A percentile compares a stretch with the other conserved stretches of the same genome.
phyloP scores from a whole-genome alignment of 345 rosid genomes.

The Turritis glabra region DNA sequence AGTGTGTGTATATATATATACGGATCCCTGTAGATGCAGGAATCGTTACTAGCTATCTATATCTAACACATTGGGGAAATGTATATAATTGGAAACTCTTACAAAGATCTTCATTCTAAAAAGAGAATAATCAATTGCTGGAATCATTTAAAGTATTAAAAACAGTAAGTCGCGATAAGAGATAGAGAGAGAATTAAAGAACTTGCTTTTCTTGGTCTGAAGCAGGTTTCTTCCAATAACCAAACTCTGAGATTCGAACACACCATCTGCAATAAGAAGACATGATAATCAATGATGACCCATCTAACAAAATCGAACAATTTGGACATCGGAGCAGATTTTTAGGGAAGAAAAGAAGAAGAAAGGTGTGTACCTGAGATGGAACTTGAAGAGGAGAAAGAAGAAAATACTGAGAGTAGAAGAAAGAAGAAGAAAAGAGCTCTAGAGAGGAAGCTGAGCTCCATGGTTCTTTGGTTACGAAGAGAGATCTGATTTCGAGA shows the following conservation, averaged over 20 bases:
- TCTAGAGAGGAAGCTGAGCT: slow-evolving; percentile 12
- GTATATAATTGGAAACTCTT: background rate
- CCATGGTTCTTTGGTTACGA: slow-evolving; percentile 36
- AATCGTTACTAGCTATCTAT: background rate
- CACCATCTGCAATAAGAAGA: slow-evolving; percentile 49
- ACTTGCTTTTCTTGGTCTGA: slow-evolving; percentile 64
- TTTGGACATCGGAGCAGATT: background rate
- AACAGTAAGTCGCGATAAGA: background rate
- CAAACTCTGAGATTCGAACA: slow-evolving; percentile 49
- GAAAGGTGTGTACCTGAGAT: slow-evolving; percentile 51
- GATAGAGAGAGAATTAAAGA: slow-evolving; percentile 4
- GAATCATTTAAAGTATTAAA: background rate
- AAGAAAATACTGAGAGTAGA: slow-evolving; percentile 35
- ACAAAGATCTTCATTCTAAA: background rate
- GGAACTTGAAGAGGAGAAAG: slow-evolving; percentile 44
- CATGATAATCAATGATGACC: background rate
- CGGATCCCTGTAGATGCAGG: background rate
- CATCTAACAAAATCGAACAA: background rate
- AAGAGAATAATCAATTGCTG: background rate
- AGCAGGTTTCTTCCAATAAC: slow-evolving; percentile 62
- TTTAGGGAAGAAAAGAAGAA: background rate
- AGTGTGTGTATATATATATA: no score
- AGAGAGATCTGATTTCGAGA: slow-evolving; percentile 33
- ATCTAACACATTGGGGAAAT: background rate
- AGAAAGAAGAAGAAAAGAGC: slow-evolving; percentile 38